Conservation (phyloP, 768 basidiomycete species). For the Suillus plorans region DNA sequence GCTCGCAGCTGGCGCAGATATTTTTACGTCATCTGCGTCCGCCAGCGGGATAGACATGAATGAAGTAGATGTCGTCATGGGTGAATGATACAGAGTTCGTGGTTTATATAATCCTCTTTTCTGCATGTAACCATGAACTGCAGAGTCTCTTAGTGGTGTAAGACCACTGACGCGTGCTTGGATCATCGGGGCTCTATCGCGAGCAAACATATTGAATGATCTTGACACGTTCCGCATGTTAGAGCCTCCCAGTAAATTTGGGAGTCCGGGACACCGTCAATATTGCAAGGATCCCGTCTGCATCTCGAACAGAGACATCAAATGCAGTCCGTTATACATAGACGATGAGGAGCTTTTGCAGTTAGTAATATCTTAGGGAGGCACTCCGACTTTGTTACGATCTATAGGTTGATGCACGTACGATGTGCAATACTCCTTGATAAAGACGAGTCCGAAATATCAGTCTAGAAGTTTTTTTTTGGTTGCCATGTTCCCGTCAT, state of each 20-base stretch:
- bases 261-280: not conserved
- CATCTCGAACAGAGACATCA: not conserved
- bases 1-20: conserved; percentile 73
- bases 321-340: not conserved
- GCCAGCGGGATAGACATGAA: conserved; percentile 39
- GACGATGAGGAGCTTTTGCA: not conserved
- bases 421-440: not conserved
- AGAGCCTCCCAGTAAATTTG: not conserved
- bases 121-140: not conserved
- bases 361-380: not conserved
- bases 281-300: not conserved
- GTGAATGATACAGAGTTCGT: conserved; percentile 17
- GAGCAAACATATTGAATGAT: not conserved
- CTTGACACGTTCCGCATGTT: not conserved
- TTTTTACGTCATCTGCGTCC: conserved; percentile 50
- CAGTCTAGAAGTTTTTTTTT: not conserved
- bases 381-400: not conserved
- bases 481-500: not conserved
- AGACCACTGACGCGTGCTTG: not conserved
- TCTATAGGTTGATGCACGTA: not conserved
- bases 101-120: not conserved
- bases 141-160: not conserved
- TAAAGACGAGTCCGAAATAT: not conserved
- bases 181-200: no score
- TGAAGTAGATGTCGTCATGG: conserved; percentile 78